Conservation (phyloP, 768 basidiomycete genomes). For the Pisolithus sp. region DNA sequence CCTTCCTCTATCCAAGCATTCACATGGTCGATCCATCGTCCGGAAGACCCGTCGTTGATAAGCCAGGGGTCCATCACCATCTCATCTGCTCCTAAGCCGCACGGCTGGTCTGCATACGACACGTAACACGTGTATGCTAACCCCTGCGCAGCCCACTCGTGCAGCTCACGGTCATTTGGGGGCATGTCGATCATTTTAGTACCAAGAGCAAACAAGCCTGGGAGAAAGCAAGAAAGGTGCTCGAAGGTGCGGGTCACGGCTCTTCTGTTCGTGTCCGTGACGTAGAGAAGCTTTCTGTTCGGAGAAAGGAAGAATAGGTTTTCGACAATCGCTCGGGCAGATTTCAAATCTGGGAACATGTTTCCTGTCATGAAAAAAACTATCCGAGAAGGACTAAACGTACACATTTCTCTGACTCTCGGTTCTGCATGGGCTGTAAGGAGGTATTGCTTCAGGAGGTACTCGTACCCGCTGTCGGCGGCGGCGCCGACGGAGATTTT, state of each 20-base stretch:
- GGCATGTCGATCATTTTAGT: conserved; percentile 40
- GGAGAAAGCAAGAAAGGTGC: conserved; percentile 67
- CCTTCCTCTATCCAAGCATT: conserved; percentile 39
- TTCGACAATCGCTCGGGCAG: conserved; percentile 47
- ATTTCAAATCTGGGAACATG: conserved; percentile 37
- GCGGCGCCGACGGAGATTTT: conserved; percentile 50
- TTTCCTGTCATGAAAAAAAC: neutral
- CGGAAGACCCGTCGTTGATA: conserved; percentile 9
- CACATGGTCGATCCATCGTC: conserved; percentile 36
- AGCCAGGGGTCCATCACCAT: conserved; percentile 12
- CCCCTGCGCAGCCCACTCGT: conserved; percentile 56
- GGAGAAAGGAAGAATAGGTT: conserved; percentile 54
- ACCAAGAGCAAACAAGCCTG: conserved; percentile 61
- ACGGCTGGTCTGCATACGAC: conserved; percentile 33
- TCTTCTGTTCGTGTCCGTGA: conserved; percentile 42
- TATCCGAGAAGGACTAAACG: conserved; percentile 7
- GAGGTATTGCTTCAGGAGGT: conserved; percentile 60
- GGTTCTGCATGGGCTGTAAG: conserved; percentile 41
- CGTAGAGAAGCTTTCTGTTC: conserved; percentile 53
- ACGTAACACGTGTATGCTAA: conserved; percentile 53
- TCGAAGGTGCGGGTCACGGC: conserved; percentile 43
- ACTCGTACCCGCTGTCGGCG: conserved; percentile 64
- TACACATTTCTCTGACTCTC: conserved; percentile 48
- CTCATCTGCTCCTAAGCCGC: conserved; percentile 26
- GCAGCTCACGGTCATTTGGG: conserved; percentile 31